Evolutionary conservation across 1,284 basidiomycete species (phyloP), one percentile per base, ranked within the genome.

Genomic region (Tilletia setariae): DNA sequence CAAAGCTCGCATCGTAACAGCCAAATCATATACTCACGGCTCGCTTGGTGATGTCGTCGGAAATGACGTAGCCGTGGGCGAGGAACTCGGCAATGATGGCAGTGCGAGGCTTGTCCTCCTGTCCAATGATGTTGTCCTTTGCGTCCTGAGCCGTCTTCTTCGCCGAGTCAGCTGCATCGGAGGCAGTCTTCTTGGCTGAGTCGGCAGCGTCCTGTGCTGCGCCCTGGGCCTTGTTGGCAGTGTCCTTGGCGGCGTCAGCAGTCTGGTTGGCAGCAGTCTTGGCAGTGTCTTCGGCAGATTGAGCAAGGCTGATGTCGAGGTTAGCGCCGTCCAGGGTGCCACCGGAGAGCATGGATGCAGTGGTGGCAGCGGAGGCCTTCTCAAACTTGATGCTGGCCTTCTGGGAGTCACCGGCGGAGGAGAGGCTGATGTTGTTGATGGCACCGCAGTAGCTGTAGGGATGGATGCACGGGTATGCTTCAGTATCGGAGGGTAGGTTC

Each of bases 71-170:
- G 46, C 77, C 77, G 68, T 73, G 71, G 30, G 77, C 77, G 43
- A 79, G 72, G 67, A 75, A 73, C 67, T 79, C 76, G 40, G 77
- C 77, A 40, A 79, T 68, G 68, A 77, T 76, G 65, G 77, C 74
- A 4, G 72, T 75, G 68, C 71, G 72, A 7, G 77, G 77, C 70
- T 79, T 79, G 70, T 79, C 76, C 68, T 79, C 77, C 49, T 79
- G 77, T n/a, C 65, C 70, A 30, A 79, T 67, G 23, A 25, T 13
- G 64, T 51, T 28, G 46, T 46, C 64, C 30, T 42, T 46, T 21
- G 30, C 21, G 1, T 28, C 25, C 16, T 28, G 56, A 2, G 56
- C 56, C 16, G 56, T 23, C 28, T 19, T 40, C 32, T 23, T 43
- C 15, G 32, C 11, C 11, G 23, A 19, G 30, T 9, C 42, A 32